Evolutionary conservation across 129 eudicot species (phyloP).

Genomic region (Flaveria bidentis): DNA sequence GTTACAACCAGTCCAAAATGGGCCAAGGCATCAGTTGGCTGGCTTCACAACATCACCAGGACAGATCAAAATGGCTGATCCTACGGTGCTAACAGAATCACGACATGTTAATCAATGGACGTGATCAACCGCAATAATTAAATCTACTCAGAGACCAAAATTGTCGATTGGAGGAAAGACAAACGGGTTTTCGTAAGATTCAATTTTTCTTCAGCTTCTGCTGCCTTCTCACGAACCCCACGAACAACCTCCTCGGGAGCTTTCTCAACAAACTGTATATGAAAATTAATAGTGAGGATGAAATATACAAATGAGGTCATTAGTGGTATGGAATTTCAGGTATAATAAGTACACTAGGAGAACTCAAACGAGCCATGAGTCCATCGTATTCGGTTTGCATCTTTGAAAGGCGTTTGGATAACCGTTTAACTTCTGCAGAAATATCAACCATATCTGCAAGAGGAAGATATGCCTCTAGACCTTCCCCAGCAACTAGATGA

Average conservation of each 20-base stretch:
- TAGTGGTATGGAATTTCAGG: neutral
- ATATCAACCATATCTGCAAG: constrained; percentile 97
- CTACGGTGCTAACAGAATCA: neutral
- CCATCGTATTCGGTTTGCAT: constrained; percentile 86
- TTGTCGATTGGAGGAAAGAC: constrained; percentile 72
- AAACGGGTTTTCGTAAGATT: constrained; percentile 74
- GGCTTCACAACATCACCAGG: neutral
- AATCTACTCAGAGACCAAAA: constrained; percentile 42
- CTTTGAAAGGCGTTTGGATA: constrained; percentile 78
- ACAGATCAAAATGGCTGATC: neutral
- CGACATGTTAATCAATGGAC: neutral
- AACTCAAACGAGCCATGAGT: constrained; percentile 70
- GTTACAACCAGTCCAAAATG: constrained; percentile 10
- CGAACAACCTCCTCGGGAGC: constrained; percentile 91
- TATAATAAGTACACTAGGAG: constrained; percentile 54
- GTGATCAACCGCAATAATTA: neutral
- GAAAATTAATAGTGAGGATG: neutral
- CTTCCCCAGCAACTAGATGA: constrained; percentile 96
- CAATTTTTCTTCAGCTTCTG: constrained; percentile 83
- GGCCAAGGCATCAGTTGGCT: neutral
- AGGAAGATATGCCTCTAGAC: constrained; percentile 97
- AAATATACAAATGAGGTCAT: neutral
- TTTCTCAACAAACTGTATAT: constrained; percentile 79
- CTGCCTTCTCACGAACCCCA: constrained; percentile 80
- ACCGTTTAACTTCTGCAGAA: constrained; percentile 80